phyloP scores from a whole-genome alignment of 306 rosid genomes.

The Calophaca sinica region DNA sequence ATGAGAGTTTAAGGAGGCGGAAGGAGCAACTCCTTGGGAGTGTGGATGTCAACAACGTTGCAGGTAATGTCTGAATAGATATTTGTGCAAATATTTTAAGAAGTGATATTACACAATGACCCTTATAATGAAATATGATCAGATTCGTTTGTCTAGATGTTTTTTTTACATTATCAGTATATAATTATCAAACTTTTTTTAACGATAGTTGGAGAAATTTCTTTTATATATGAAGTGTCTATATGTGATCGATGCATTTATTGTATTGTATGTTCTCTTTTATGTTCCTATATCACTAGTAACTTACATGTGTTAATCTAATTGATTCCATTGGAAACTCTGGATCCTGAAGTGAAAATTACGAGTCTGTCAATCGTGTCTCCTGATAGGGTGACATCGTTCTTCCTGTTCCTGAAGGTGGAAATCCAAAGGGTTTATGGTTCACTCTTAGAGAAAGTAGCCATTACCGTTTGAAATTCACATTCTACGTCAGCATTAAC shows the following conservation, averaged over 20 bases:
- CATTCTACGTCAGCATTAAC: conserved; percentile 75
- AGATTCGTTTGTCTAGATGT: no score
- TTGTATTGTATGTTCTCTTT: no score
- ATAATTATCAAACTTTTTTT: no score
- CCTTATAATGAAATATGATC: no score
- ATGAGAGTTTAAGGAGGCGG: conserved; percentile 88
- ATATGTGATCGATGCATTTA: no score
- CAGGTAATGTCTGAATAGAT: conserved; percentile 52
- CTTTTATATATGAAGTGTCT: no score
- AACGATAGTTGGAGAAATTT: no score
- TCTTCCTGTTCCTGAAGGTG: conserved; percentile 69
- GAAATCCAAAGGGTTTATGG: conserved; percentile 85
- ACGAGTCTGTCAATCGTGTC: conserved; percentile 68
- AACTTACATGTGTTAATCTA: no score
- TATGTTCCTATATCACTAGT: no score
- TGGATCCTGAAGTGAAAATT: conserved; percentile 84
- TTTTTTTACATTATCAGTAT: no score
- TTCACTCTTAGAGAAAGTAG: conserved; percentile 92
- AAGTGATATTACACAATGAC: no score
- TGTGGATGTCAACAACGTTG: conserved; percentile 71
- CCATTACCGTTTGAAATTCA: conserved; percentile 68
- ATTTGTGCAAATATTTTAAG: no score
- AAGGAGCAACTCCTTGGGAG: conserved; percentile 92
- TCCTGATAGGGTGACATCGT: conserved; percentile 67
- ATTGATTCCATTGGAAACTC: conserved; percentile 52